Conservation (phyloP, 1,139 yeast genomes). For the Pneumocystis oryctolagi region DNA sequence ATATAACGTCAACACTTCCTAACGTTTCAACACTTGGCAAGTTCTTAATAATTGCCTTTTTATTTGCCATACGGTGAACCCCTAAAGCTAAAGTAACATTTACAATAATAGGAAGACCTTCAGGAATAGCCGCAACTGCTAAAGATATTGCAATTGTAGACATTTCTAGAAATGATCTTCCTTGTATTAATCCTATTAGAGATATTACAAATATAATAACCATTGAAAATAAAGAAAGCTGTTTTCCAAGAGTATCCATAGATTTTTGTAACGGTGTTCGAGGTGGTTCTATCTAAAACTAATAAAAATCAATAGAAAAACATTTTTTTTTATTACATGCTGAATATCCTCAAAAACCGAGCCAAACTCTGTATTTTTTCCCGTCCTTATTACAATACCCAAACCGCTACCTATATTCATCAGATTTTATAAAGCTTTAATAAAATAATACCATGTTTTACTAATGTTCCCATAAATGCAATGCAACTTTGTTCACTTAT, state of each 20-base stretch:
- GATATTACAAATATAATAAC: constrained; percentile 76
- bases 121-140: constrained; percentile 97
- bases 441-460: constrained; percentile 50
- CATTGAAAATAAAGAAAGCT: constrained; percentile 68
- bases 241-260: constrained; percentile 89
- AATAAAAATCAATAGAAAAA: neutral
- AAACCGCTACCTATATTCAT: constrained; percentile 41
- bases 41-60: constrained; percentile 82
- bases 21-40: constrained; percentile 90
- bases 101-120: constrained; percentile 90
- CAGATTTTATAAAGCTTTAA: neutral
- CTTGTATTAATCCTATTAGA: constrained; percentile 71
- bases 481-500: constrained; percentile 56
- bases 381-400: constrained; percentile 88
- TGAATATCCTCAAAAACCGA: constrained; percentile 81
- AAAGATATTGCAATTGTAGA: constrained; percentile 89
- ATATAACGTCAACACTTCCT: constrained; percentile 88
- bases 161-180: constrained; percentile 91
- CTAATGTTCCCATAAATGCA: constrained; percentile 92
- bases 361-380: constrained; percentile 79
- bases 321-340: constrained; percentile 21
- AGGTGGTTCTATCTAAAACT: constrained; percentile 60
- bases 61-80: constrained; percentile 84
- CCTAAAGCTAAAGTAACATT: constrained; percentile 93
- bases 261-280: constrained; percentile 88